Percentiles rank a stretch among this genome's conserved stretches.
Evolutionary conservation across 73 alveolate genomes (phyloP).

Genomic region (Paramecium primaurelia): DNA sequence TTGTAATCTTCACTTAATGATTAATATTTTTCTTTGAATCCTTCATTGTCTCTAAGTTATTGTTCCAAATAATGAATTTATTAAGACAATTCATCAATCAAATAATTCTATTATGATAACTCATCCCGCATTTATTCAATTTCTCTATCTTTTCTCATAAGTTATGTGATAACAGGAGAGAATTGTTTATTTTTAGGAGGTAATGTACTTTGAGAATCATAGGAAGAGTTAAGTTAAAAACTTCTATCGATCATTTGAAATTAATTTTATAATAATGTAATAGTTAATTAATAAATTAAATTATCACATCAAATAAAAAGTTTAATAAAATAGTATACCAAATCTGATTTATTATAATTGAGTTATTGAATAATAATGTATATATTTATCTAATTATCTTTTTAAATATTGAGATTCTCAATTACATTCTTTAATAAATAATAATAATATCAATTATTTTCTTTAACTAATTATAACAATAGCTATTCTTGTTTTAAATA

Average conservation of each 20-base stretch:
- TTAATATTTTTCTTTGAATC: not conserved
- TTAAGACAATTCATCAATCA: constrained; percentile 8
- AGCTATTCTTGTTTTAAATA: too few relatives aligned
- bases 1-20: not conserved
- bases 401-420: too few relatives aligned
- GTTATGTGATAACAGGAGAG: constrained; percentile 1
- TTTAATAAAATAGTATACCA: too few relatives aligned
- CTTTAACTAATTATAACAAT: too few relatives aligned
- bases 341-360: too few relatives aligned
- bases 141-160: constrained; percentile 12
- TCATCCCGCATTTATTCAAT: constrained; percentile 2
- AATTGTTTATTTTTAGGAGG: not conserved
- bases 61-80: not conserved
- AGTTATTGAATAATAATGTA: too few relatives aligned
- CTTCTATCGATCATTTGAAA: constrained; percentile 1
- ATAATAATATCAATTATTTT: too few relatives aligned
- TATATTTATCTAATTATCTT: too few relatives aligned
- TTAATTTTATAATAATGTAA: not conserved
- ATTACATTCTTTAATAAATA: too few relatives aligned
- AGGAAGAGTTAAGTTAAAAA: not conserved
- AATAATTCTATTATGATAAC: not conserved
- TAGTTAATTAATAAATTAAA: not conserved
- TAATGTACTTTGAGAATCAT: not conserved
- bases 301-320: not conserved
- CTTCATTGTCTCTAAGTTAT: not conserved